Base-by-base conservation (phyloP, 1,284 basidiomycete species). In the Cryptococcus sp. region DNA sequence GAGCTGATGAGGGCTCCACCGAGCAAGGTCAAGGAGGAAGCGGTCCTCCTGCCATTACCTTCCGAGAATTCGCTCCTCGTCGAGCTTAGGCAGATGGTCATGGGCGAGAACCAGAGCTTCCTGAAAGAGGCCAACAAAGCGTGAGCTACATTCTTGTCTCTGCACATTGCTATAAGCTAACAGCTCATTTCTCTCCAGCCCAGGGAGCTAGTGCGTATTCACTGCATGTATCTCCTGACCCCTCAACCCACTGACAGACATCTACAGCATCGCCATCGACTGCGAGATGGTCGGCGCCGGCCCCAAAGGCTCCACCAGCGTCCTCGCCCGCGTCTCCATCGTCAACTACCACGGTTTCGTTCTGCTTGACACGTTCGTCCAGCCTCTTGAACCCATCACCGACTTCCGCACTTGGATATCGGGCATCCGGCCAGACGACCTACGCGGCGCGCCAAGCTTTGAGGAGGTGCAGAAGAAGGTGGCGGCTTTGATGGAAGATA, bases 361-460 rank as follows among this genome's bases (percentile, higher is more conserved):
- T 23, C 78, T 89, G 40, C 75, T 95, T 60, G 95, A 98, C 69
- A 87, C 83, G 36, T 95, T 93, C 64, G 95, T 98, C 20, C 80
- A 82, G 55, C 94, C 92, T 65, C 82, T 86, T 50, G 94, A 98
- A 71, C 83, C 83, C 35, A 92, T 98, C 1, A 89, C 91, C 5
- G 94, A 98, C 77, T 98, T 94, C 78, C 81, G 93, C 45, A 99
- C 96, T 0, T 85, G 88, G 79, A 93, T 86, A 62, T 94, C 90
- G 65, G 95, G 96, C 1, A 84, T 99, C 3, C 79, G 91, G 24
- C 83, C 84, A 36, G 71, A 77, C 8, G 91, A 98, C 71, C 83
- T 98, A 79, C 69, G 83, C 0, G 79, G 84, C 87, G 91, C 91
- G 0, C 87, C 85, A 63, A 77, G 84, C 0, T 98, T 98, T 69